These are phyloP conservation scores for Strigomonas galati DNA, from an alignment of 208 protist genomes.

Conservation along the genomic window DNA sequence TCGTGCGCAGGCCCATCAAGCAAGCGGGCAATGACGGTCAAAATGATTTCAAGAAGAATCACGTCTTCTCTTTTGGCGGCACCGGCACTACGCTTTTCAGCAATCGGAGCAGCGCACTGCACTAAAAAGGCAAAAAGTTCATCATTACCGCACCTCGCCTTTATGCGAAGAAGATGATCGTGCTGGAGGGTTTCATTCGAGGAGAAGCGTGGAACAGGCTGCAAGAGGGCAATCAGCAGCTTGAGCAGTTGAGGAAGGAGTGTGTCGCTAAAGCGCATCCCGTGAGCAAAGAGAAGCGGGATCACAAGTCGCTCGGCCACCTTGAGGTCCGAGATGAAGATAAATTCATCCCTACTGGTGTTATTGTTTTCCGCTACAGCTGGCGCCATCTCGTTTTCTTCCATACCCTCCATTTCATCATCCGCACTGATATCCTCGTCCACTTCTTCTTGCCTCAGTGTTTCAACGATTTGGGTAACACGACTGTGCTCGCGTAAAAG, in stretches of 20 bases:
- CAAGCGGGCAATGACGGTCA: slow-evolving; percentile 59
- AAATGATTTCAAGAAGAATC: slow-evolving; percentile 74
- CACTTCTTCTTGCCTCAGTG: slow-evolving; percentile 47
- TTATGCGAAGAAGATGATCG: slow-evolving; percentile 60
- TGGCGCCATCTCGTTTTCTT: slow-evolving; percentile 20
- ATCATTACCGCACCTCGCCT: slow-evolving; percentile 66
- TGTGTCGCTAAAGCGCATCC: slow-evolving; percentile 58
- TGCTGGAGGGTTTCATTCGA: slow-evolving; percentile 50
- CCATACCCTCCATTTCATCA: slow-evolving; percentile 25
- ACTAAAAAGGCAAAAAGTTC: slow-evolving; percentile 82
- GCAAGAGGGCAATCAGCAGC: slow-evolving; percentile 57
- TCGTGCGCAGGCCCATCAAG: slow-evolving; percentile 42
- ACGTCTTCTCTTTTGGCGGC: slow-evolving; percentile 53
- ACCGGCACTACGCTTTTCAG: slow-evolving; percentile 52
- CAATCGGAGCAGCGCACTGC: slow-evolving; percentile 73
- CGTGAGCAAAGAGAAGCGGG: slow-evolving; percentile 75
- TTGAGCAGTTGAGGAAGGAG: slow-evolving; percentile 83
- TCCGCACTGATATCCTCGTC: slow-evolving; percentile 45
- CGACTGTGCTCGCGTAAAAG: slow-evolving; percentile 67
- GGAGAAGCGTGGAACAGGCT: slow-evolving; percentile 64
- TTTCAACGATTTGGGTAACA: slow-evolving; percentile 57
- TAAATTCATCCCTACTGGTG: slow-evolving; percentile 59
- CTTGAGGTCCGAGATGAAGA: slow-evolving; percentile 77
- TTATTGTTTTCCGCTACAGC: slow-evolving; percentile 8
- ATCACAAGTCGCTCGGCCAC: slow-evolving; percentile 78